Evolutionary conservation across 345 rosid species (phyloP).

Genomic region (Toxicodendron radicans): DNA sequence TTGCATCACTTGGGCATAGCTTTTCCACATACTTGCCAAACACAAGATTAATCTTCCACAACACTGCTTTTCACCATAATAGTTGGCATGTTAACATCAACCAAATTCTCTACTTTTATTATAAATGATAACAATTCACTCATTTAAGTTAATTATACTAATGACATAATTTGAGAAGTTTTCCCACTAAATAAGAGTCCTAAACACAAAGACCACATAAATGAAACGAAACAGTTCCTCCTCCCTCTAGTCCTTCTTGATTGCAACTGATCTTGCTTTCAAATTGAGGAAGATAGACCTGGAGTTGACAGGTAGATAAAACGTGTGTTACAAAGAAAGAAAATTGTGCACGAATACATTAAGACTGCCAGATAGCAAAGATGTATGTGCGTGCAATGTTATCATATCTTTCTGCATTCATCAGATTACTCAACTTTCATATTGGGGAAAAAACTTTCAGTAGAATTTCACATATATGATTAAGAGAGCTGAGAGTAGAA

Average conservation of each 20-base stretch:
- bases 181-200: background rate
- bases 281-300: constrained; percentile 85
- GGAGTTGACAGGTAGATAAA: constrained; percentile 17
- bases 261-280: constrained; percentile 66
- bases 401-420: too few species aligned
- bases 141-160: background rate
- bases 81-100: constrained; percentile 18
- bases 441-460: too few species aligned
- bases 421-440: too few species aligned
- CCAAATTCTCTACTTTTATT: background rate
- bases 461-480: too few species aligned
- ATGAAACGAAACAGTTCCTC: background rate
- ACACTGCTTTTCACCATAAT: background rate
- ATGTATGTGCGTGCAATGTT: background rate
- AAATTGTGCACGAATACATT: background rate
- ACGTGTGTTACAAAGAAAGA: background rate
- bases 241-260: constrained; percentile 52
- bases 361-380: background rate
- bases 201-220: background rate
- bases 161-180: background rate
- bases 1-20: too few species aligned
- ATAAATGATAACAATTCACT: too few species aligned
- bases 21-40: constrained; percentile 4
- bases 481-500: too few species aligned
- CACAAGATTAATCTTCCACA: background rate